Conservation (phyloP, 2,329 filamentous ascomycete species). For the Fusarium aywerte region DNA sequence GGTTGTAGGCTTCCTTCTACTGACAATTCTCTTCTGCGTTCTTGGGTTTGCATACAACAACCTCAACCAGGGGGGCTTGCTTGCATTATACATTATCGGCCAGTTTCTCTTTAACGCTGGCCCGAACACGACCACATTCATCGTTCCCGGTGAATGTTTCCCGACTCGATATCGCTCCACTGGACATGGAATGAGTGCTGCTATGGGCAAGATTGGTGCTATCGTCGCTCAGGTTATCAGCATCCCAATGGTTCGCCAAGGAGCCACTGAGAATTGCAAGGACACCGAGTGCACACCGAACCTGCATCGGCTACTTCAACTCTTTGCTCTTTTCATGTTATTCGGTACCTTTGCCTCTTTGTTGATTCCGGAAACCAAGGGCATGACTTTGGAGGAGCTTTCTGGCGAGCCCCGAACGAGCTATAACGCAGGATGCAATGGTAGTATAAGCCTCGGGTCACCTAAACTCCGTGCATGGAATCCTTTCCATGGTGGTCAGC, state of each 20-base stretch:
- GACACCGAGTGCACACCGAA: constrained; percentile 65
- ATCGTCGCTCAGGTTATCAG: constrained; percentile 75
- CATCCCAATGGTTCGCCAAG: constrained; percentile 69
- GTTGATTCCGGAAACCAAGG: constrained; percentile 81
- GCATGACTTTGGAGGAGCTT: constrained; percentile 76
- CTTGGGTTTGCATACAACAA: constrained; percentile 69
- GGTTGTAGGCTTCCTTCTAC: constrained; percentile 67
- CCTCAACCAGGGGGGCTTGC: constrained; percentile 60
- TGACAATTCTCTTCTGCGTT: constrained; percentile 70
- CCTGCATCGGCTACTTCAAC: constrained; percentile 79
- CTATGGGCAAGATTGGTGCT: constrained; percentile 74
- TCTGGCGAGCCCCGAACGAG: constrained; percentile 73
- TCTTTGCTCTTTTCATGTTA: constrained; percentile 85
- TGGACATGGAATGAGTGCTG: constrained; percentile 73
- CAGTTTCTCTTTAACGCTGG: constrained; percentile 76
- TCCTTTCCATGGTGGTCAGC: constrained; percentile 61
- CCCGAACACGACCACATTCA: constrained; percentile 73
- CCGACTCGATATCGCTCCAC: constrained; percentile 71
- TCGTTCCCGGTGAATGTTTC: constrained; percentile 72
- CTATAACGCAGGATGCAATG: constrained; percentile 63
- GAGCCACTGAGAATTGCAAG: constrained; percentile 60
- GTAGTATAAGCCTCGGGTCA: constrained; percentile 56
- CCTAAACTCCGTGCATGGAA: constrained; percentile 55
- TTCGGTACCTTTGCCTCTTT: constrained; percentile 74
- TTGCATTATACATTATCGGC: constrained; percentile 71